Base-by-base conservation (phyloP, 805 yeast species). In the Ogataea wickerhamii region DNA sequence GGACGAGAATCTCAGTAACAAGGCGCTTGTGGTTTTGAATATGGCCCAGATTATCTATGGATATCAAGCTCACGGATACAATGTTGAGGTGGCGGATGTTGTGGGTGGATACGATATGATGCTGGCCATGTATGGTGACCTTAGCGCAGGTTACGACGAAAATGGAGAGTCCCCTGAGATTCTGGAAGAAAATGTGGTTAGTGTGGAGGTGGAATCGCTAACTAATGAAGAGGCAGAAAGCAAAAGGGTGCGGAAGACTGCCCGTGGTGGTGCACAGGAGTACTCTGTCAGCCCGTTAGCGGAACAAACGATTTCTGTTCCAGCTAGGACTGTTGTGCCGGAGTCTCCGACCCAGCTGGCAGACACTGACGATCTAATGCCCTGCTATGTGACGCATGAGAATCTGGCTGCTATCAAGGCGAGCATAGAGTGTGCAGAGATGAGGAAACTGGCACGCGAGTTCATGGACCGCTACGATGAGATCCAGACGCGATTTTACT, bases 401-500 rank as follows among this genome's bases (percentile, higher is more conserved):
- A 52, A 54, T 26, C 28, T 54, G 27, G 23, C 34, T n/a, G 34
- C 39, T 26, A 47, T 48, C 16, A 47, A 38, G 23, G 32, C 25
- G 2, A 20, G 41, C 7, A 20, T 51, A n/a, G 34, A 43, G 17
- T 43, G 45, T 14, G 45, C 44, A 13, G 23, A 37, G 3, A 27
- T 49, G 29, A 17, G 39, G 10, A 31, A 26, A 17, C 26, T 52
- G 28, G 49, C 40, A n/a, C 25, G 35, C 3, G 45, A 46, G 2
- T 54, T 44, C 46, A 51, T 46, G 32, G n/a, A 19, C 13, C 48
- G 43, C 1, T 54, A 54, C 40, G 47, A 52, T 19, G 45, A 46
- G 17, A 51, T 52, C 17, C 55, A 52, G 35, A 38, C 45, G 5
- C 35, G 33, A 37, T 52, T 54, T 35, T 54, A 54, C 24, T 46